Percentiles rank a stretch among this genome's conserved stretches.
phyloP scores from a whole-genome alignment of 2,329 filamentous ascomycete species.

The Epichloe brachyelytri region DNA sequence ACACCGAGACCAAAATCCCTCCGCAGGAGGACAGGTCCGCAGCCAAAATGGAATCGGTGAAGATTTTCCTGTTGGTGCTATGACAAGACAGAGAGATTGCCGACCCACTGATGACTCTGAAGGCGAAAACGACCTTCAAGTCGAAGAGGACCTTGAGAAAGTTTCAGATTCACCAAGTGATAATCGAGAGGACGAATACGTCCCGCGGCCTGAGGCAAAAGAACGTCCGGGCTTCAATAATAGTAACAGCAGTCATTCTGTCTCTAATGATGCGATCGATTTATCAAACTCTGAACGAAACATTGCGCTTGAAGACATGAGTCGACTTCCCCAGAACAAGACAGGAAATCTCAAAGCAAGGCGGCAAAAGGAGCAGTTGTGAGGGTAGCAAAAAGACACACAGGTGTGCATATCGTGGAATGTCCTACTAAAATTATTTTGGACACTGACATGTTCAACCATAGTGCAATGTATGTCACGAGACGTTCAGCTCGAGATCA shows the following conservation, averaged over 20 bases:
- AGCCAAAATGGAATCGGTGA: neutral
- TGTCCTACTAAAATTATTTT: neutral
- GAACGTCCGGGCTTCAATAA: slow-evolving; percentile 19
- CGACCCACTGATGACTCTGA: neutral
- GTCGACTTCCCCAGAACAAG: slow-evolving; percentile 23
- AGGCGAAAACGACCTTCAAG: neutral
- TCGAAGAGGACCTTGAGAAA: neutral
- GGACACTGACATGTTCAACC: slow-evolving; percentile 8
- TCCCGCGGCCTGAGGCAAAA: slow-evolving; percentile 30
- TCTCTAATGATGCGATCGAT: slow-evolving; percentile 3
- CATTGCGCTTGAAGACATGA: slow-evolving; percentile 14
- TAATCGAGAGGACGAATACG: slow-evolving; percentile 29
- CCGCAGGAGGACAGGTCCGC: neutral
- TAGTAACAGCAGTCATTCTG: neutral
- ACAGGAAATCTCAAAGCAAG: slow-evolving; percentile 39
- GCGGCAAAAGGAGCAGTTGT: slow-evolving; percentile 31
- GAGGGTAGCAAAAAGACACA: neutral
- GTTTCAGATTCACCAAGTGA: neutral
- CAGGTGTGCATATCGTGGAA: slow-evolving; percentile 1
- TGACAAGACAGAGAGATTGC: neutral
- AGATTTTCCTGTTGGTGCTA: neutral
- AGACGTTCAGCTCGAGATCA: slow-evolving; percentile 46
- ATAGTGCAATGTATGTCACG: slow-evolving; percentile 34
- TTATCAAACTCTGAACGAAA: slow-evolving; percentile 8
- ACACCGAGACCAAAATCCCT: neutral